phyloP scores from a whole-genome alignment of 2,329 filamentous ascomycete species.

The Didymosphaeria variabile region DNA sequence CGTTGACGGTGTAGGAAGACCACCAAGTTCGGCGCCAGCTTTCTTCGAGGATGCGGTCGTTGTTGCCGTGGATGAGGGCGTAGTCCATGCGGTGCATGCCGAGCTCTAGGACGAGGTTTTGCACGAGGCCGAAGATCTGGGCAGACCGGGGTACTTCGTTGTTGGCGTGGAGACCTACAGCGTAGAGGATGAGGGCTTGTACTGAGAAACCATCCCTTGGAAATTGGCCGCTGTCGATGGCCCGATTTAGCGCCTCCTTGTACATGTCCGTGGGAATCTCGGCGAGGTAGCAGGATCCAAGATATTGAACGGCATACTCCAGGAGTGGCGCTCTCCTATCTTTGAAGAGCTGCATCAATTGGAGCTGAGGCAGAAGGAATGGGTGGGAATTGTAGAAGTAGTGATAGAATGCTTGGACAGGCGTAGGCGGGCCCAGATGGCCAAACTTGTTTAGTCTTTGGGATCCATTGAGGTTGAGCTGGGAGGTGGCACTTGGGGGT shows the following conservation, averaged over 20 bases:
- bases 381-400: slow-evolving; percentile 67
- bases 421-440: slow-evolving; percentile 39
- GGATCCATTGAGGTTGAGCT: slow-evolving; percentile 46
- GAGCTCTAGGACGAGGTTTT: slow-evolving; percentile 77
- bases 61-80: slow-evolving; percentile 69
- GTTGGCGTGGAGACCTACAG: slow-evolving; percentile 80
- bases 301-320: slow-evolving; percentile 64
- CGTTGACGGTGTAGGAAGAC: slow-evolving; percentile 83
- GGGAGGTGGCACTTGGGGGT: slow-evolving; percentile 32
- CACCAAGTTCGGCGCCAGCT: slow-evolving; percentile 92
- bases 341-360: slow-evolving; percentile 52
- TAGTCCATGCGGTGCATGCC: slow-evolving; percentile 77
- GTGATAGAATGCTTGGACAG: slow-evolving; percentile 50
- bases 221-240: slow-evolving; percentile 42
- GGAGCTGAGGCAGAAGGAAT: slow-evolving; percentile 61
- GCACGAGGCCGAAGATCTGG: slow-evolving; percentile 72
- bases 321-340: slow-evolving; percentile 54
- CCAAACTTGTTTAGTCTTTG: slow-evolving; percentile 41
- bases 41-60: slow-evolving; percentile 77
- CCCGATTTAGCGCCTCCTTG: slow-evolving; percentile 48
- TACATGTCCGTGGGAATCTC: slow-evolving; percentile 56
- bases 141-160: slow-evolving; percentile 75
- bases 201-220: slow-evolving; percentile 65
- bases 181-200: slow-evolving; percentile 79
- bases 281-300: slow-evolving; percentile 64